These are phyloP conservation scores for Smittium culicis DNA, from an alignment of 371 early-diverging fungal species.

Conservation along the genomic window DNA sequence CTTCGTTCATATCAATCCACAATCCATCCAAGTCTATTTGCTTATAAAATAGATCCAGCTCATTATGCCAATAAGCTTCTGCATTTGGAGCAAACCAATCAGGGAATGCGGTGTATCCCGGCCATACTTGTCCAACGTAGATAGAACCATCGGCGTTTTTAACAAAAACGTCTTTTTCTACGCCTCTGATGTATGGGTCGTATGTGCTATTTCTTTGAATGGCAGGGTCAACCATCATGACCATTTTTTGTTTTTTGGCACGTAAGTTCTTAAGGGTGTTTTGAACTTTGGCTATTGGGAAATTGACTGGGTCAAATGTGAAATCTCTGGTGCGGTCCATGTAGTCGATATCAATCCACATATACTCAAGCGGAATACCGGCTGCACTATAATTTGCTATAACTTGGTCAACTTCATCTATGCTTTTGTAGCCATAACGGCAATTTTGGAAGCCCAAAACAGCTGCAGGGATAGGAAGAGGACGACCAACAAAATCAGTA, in stretches of 20 bases:
- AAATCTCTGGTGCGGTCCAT: constrained; percentile 38
- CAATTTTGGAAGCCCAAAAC: constrained; percentile 56
- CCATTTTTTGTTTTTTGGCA: constrained; percentile 57
- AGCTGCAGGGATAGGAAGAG: constrained; percentile 43
- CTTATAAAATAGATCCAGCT: constrained; percentile 34
- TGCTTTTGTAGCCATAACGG: constrained; percentile 47
- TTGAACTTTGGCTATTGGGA: constrained; percentile 67
- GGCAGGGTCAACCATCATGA: constrained; percentile 93
- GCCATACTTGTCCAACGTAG: constrained; percentile 56
- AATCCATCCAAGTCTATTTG: constrained; percentile 38
- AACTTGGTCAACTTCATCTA: constrained; percentile 39
- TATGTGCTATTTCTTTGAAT: constrained; percentile 72
- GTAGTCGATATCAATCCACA: constrained; percentile 61
- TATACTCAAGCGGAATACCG: constrained; percentile 47
- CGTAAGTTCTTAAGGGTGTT: constrained; percentile 56
- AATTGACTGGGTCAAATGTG: constrained; percentile 29
- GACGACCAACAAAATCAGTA: constrained; percentile 50
- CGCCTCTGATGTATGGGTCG: constrained; percentile 59
- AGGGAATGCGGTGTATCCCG: constrained; percentile 47
- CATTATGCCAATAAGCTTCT: constrained; percentile 60
- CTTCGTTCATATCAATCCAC: constrained; percentile 63
- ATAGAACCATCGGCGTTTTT: constrained; percentile 55
- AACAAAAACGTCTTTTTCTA: constrained; percentile 55
- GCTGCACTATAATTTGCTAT: constrained; percentile 36
- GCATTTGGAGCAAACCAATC: constrained; percentile 52